Evolutionary conservation across 495 filamentous ascomycete genomes (phyloP), one percentile per base, ranked within the genome.

Genomic region (Aspergillus biplanus): DNA sequence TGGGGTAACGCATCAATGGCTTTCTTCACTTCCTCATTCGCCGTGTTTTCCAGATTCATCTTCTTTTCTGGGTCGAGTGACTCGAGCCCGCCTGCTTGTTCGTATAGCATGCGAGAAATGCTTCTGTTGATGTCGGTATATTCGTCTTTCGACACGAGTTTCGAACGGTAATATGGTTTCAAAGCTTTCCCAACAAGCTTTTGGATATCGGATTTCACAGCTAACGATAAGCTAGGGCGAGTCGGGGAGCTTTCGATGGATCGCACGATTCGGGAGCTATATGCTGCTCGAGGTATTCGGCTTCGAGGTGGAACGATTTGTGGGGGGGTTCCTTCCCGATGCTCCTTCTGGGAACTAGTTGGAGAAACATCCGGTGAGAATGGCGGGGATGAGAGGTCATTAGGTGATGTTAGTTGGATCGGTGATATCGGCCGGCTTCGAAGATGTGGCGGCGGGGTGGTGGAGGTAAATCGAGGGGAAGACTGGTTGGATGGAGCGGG

Each of bases 51-150:
- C 74, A 91, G 89, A 7, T 78, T 77, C 37, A 82, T 80, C 63
- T 84, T 83, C 42, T 84, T 81, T 12, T 84, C 82, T 9, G 85
- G 78, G 35, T 86, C 82, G 9, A 89, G 72, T 4, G 77, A 73
- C n/a, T 83, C 80, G 1, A 81, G 79, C 50, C 89, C 86, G 6
- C 83, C 85, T 13, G 93, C 86, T 42, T 86, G 85, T 44, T 96
- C 90, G 71, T 97, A 97, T n/a, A 97, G 77, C 75, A 85, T 88
- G 16, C 90, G 85, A 13, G 90, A 95, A 32, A 97, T 86, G 39
- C 86, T 88, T 50, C 92, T 86, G 71, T 97, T 97, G 76, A 97
- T 93, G 50, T 88, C 85, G 6, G 89, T 93, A 76, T 91, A 97
- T 72, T 97, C 89, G 46, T 96, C 89, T 67, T 91, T 88, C 35